Evolutionary conservation across 202 grass and related monocot genomes (phyloP), one percentile per base, ranked within the genome.

Genomic region (Musa balbisiana): DNA sequence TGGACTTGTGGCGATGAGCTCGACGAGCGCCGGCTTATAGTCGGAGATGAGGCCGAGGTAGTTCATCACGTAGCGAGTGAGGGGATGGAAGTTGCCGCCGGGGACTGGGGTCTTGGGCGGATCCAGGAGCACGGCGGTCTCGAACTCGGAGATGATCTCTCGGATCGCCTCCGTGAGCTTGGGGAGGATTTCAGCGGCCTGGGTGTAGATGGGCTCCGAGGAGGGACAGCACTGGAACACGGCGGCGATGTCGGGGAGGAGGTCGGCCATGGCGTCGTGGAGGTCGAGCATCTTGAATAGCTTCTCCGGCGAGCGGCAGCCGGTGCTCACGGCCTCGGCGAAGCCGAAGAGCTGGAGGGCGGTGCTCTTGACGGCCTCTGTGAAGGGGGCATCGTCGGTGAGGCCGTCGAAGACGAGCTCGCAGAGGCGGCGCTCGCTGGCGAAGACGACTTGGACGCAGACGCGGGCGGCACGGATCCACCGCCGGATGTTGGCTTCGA

Each of bases 21-120:
- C 84, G 11, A 67, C 83, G 16, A 94, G 89, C 1, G 84, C 90
- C 12, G 24, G 20, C 80, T 88, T 90, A 83, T 98, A 92, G 58
- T 98, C 88, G 1, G 87, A 92, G 29, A 94, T 94, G 52, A 94
- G 77, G 79, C 59, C 76, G 67, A 62, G 81, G 79, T 98, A 98
- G 27, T 98, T 98, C 91, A 98, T 98, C 51, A 98, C 95, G 69
- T 98, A 98, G 71, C 90, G 83, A 53, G 87, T 98, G 72, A 98
- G 85, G 9, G 95, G 95, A 69, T 98, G 95, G 26, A 98, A 68
- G n/a, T 88, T 94, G 71, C 95, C 95, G 5, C 87, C 89, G 0
- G 95, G 95, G 11, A 98, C 88, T 2, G 87, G 87, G 19, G 74
- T 83, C 63, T 78, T 98, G 13, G 91, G 87, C 0, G 87, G 84